phyloP scores from a whole-genome alignment of 176 grass and related monocot species.

The Aechmea fasciata region DNA sequence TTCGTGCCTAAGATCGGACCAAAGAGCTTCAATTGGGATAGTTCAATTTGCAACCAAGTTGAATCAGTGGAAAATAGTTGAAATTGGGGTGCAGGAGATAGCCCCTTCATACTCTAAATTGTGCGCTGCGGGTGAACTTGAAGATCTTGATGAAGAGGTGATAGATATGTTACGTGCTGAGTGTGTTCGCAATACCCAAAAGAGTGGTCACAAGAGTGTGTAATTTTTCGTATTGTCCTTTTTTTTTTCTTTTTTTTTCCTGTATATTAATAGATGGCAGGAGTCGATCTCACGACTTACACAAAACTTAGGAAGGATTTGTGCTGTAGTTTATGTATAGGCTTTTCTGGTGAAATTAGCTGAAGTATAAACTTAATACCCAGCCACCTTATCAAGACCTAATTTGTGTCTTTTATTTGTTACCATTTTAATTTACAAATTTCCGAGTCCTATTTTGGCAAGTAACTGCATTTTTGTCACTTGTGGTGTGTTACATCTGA shows the following conservation, averaged over 20 bases:
- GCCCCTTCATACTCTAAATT: conserved; percentile 56
- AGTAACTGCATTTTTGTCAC: too few relatives aligned
- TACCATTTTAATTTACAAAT: too few relatives aligned
- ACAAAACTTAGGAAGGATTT: too few relatives aligned
- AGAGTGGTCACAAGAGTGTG: background rate
- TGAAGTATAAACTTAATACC: too few relatives aligned
- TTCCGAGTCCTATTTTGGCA: too few relatives aligned
- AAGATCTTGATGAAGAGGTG: conserved; percentile 49
- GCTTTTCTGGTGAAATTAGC: too few relatives aligned
- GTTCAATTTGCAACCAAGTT: conserved; percentile 29
- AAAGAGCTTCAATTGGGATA: conserved; percentile 24
- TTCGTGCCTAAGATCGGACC: conserved; percentile 30
- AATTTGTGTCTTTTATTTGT: too few relatives aligned
- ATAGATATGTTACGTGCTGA: conserved; percentile 52
- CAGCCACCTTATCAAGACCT: too few relatives aligned
- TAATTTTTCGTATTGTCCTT: background rate
- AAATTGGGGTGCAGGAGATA: conserved; percentile 27
- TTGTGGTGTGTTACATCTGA: too few relatives aligned
- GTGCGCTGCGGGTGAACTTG: conserved; percentile 41
- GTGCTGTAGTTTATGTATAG: too few relatives aligned
- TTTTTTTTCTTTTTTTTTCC: background rate
- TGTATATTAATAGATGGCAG: too few relatives aligned
- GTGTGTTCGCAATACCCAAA: conserved; percentile 31
- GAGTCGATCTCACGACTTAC: too few relatives aligned
- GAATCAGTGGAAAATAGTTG: conserved; percentile 54